Evolutionary conservation across 176 grass and related monocot species (phyloP).

Genomic region (Avena atlantica): DNA sequence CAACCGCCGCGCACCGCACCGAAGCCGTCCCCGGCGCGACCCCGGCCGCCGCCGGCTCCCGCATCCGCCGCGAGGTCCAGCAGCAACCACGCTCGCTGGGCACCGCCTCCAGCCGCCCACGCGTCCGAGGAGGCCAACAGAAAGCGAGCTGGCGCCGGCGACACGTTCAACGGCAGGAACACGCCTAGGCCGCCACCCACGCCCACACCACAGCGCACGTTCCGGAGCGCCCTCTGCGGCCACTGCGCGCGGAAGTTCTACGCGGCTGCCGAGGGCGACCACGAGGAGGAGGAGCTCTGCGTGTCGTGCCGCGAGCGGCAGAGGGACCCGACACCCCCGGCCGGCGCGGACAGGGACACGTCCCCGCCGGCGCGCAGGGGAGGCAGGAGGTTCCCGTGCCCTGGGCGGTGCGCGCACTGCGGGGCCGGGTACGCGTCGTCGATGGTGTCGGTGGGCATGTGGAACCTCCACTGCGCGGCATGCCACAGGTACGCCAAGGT

Average conservation of each 20-base stretch:
- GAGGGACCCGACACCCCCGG: not conserved
- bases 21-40: not conserved
- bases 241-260: not conserved
- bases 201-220: not conserved
- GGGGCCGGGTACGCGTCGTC: not conserved
- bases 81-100: not conserved
- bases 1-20: not conserved
- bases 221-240: not conserved
- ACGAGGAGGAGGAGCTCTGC: not conserved
- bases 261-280: not conserved
- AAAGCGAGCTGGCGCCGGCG: not conserved
- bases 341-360: not conserved
- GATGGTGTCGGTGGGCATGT: slow-evolving; percentile 13
- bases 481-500: slow-evolving; percentile 15
- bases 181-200: not conserved
- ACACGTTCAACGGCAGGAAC: not conserved
- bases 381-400: slow-evolving; percentile 28
- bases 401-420: not conserved
- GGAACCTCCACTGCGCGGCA: not conserved
- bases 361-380: not conserved
- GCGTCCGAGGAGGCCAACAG: not conserved
- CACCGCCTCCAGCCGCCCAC: not conserved
- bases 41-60: not conserved
- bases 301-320: not conserved
- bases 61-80: not conserved